Evolutionary conservation across 2,329 filamentous ascomycete species (phyloP), one percentile per base, ranked within the genome.

Genomic region (Penicillium carneum): DNA sequence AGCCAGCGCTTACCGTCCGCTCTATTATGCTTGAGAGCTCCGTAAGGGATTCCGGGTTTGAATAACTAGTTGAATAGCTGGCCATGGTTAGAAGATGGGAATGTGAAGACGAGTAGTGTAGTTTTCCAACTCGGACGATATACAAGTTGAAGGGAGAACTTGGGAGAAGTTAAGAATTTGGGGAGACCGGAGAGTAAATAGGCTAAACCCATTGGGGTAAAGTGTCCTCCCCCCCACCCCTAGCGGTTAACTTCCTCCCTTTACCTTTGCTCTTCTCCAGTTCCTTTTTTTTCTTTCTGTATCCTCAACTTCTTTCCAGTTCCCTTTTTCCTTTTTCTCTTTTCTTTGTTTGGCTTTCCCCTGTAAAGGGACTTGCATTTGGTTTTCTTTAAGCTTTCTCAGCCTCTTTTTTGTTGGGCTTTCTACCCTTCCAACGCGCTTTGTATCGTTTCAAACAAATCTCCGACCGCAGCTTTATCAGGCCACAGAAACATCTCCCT

Each of bases 301-400:
- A 39, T 39, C 45, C 46, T 58, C 56, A 26, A 26, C 56, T 54
- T 58, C 48, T 46, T 46, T 31, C 50, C 34, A 26, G 23, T 45
- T 67, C 62, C 57, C 52, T 64, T 65, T 54, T 43, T 63, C 57
- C 57, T 62, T 69, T 68, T 67, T 68, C 63, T 63, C 63, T 69
- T 63, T 60, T 63, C 63, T 62, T 63, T 69, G 63, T 70, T 65
- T 67, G 65, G 58, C 59, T 68, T 69, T 66, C 66, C 66, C 65
- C 63, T 57, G 34, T 62, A 52, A 60, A 63, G 56, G 59, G 59
- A 59, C 49, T 54, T 62, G 59, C 55, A 58, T 57, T 57, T 23
- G 33, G 14, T 45, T 59, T 62, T 63, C 57, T 54, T 56, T 56
- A 41, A 59, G 49, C 47, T 49, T 59, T 43, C 48, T 49, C 38